Evolutionary conservation across 257 asterid species (phyloP), one percentile per base, ranked within the genome.

Genomic region (Forsythia viridissima): DNA sequence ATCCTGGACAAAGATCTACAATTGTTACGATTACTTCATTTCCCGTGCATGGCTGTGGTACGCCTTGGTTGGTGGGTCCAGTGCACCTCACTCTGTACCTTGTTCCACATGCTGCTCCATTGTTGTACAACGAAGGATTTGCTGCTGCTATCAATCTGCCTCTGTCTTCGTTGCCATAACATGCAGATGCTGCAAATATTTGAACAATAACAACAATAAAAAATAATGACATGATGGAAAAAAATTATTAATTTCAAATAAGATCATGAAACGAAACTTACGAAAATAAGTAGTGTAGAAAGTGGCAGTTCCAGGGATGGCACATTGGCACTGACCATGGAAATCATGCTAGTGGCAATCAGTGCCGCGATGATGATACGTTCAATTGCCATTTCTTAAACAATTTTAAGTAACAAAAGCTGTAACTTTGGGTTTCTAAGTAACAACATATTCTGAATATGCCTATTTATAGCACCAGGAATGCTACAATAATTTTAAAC

Each of bases 131-230:
- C 0, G 38, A 80, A 0, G 77, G 61, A 36, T 69, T 80, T 0
- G 87, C 92, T 0, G 92, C 90, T 0, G 90, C 94, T 39, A 88
- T 82, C 82, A 87, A 5, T 12, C 73, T 59, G 2, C 91, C 90
- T 5, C 72, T 82, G 42, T 81, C 77, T 21, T 73, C 51, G 24
- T 1, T 66, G 7, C 91, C 94, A 75, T 81, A 81, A 81, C 94
- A 90, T 8, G 91, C 69, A 3, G 92, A 88, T 10, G 92, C 94
- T 88, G 83, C 61, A 74, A 70, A 55, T 15, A 21, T 6, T 41
- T 6, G 52, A 70, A 70, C 0, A 39, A 18, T 40, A 69, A 69
- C 3, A 36, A 13, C 3, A 37, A 12, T 10, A 37, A 69, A 16
- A 5, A 71, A 42, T n/a, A 4, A 5, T 16, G 7, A 55, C 1